phyloP scores from a whole-genome alignment of 2,329 filamentous ascomycete genomes.

The Nothomitra cinnamomea region DNA sequence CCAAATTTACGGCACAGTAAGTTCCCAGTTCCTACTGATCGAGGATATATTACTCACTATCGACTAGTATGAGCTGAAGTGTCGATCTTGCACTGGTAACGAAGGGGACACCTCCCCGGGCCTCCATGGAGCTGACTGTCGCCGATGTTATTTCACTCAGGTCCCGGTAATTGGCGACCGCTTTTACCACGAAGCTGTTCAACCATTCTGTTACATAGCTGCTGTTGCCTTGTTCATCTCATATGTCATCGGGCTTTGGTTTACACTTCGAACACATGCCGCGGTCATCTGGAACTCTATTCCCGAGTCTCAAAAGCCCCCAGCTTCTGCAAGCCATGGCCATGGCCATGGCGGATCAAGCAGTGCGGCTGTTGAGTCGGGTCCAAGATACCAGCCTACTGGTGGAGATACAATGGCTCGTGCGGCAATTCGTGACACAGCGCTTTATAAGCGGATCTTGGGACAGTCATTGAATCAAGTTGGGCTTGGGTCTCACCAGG shows the following conservation, averaged over 20 bases:
- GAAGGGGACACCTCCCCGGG: conserved; percentile 27
- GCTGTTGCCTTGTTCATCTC: conserved; percentile 76
- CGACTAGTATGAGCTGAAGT: conserved; percentile 70
- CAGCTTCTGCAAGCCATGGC: conserved; percentile 15
- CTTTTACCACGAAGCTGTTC: conserved; percentile 81
- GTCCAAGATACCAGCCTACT: not conserved
- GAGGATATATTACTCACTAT: conserved; percentile 19
- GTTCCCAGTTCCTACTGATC: conserved; percentile 15
- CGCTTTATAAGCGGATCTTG: conserved; percentile 83
- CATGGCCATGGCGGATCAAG: conserved; percentile 22
- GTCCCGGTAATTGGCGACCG: conserved; percentile 64
- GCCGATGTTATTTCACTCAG: conserved; percentile 88
- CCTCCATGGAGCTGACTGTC: conserved; percentile 49
- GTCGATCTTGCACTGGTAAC: conserved; percentile 44
- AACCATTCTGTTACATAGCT: conserved; percentile 83
- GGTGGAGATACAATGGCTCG: conserved; percentile 27
- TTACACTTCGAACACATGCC: conserved; percentile 87
- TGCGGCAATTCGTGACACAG: conserved; percentile 66
- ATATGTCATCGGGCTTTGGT: conserved; percentile 86
- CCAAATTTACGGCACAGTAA: conserved; percentile 85
- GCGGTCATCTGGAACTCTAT: conserved; percentile 83
- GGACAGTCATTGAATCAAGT: conserved; percentile 78
- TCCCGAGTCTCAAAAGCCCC: conserved; percentile 31
- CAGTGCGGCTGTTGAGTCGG: conserved; percentile 9
- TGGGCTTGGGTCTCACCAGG: conserved; percentile 38